These are phyloP conservation scores for Citrus unshiu DNA, from an alignment of 345 rosid species.

Conservation along the genomic window DNA sequence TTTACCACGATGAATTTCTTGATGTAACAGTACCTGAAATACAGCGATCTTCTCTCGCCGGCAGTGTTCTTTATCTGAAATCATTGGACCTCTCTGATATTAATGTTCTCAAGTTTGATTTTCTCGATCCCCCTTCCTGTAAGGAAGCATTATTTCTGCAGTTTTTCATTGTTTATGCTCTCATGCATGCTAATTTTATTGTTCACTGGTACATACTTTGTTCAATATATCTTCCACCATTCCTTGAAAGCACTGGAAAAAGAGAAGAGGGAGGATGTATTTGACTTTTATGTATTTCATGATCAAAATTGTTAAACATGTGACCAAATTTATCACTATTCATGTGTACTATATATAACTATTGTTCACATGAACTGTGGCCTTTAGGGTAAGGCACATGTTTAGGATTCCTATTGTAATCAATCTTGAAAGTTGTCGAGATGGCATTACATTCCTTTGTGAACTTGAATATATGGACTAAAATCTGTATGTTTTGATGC, in stretches of 20 bases:
- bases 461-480: conserved; percentile 4
- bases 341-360: not conserved
- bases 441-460: not conserved
- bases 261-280: not conserved
- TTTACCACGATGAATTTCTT: conserved; percentile 77
- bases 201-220: not conserved
- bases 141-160: conserved; percentile 24
- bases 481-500: conserved; percentile 30
- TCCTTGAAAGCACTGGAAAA: not conserved
- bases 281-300: not conserved
- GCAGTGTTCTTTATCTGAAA: conserved; percentile 90
- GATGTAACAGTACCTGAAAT: conserved; percentile 96
- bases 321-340: not conserved
- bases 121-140: conserved; percentile 95
- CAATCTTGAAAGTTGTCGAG: not conserved
- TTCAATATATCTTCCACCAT: not conserved
- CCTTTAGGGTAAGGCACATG: not conserved
- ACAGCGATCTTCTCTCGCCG: conserved; percentile 93
- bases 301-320: not conserved
- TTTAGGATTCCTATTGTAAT: not conserved
- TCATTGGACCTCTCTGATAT: conserved; percentile 93
- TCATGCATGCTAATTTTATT: not conserved
- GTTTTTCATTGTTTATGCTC: not conserved
- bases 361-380: not conserved
- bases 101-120: conserved; percentile 87